Percentiles rank a stretch among this genome's conserved stretches.
Evolutionary conservation across 352 stramenopile species (phyloP).

Genomic region (Pythium rhizo-oryzae): DNA sequence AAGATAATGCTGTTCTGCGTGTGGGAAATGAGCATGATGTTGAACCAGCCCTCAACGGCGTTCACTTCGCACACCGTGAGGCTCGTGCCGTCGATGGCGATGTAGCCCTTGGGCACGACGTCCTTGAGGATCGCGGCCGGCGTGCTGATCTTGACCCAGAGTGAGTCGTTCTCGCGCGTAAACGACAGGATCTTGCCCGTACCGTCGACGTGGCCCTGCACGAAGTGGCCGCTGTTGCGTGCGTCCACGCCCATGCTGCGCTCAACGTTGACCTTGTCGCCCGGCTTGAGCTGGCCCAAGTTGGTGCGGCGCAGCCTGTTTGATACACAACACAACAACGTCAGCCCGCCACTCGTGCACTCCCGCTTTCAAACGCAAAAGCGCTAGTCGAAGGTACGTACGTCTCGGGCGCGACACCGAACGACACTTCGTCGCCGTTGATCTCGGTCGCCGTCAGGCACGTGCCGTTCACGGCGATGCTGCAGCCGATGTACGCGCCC

Average conservation of each 20-base stretch:
- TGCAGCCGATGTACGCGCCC: conserved; percentile 92
- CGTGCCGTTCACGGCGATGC: conserved; percentile 97
- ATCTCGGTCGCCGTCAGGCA: conserved; percentile 97
- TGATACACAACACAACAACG: background rate
- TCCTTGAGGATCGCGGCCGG: conserved; percentile 87
- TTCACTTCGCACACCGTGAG: conserved; percentile 95
- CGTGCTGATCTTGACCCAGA: conserved; percentile 94
- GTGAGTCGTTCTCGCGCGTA: conserved; percentile 93
- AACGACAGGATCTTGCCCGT: conserved; percentile 91
- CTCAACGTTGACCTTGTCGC: conserved; percentile 96
- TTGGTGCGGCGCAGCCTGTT: conserved; percentile 91
- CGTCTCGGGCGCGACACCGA: conserved; percentile 96
- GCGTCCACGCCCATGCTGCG: conserved; percentile 87
- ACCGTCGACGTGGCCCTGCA: conserved; percentile 98
- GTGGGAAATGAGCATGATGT: conserved; percentile 99
- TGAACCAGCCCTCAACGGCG: conserved; percentile 91
- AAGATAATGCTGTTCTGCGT: conserved; percentile 98
- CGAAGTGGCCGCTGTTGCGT: conserved; percentile 98
- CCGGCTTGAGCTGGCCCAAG: conserved; percentile 63
- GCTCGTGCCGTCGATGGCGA: conserved; percentile 98
- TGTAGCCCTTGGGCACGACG: conserved; percentile 94
- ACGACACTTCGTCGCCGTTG: conserved; percentile 84
- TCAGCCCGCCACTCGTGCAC: too few relatives aligned
- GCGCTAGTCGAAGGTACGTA: conserved; percentile 25
- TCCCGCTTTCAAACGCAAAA: too few relatives aligned